phyloP scores from a whole-genome alignment of 75 land plant species.

The Cupressus sempervirens region DNA sequence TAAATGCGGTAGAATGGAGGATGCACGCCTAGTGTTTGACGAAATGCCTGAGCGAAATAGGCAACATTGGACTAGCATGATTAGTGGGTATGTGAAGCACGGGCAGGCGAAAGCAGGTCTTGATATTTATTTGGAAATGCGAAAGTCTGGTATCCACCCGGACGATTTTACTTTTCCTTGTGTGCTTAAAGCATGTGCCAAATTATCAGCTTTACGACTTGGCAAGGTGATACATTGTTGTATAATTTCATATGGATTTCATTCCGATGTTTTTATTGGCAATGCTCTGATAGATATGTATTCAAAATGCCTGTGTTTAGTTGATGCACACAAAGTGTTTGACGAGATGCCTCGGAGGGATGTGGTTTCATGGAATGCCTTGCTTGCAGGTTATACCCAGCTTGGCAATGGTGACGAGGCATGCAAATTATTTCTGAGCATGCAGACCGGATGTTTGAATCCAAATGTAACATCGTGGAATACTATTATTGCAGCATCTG shows the following conservation, averaged over 20 bases:
- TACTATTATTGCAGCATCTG: slow-evolving; percentile 31
- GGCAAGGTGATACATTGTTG: slow-evolving; percentile 26
- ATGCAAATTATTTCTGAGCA: slow-evolving; percentile 16
- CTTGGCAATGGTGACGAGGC: slow-evolving; percentile 33
- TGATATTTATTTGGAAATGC: slow-evolving; percentile 19
- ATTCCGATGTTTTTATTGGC: slow-evolving; percentile 18
- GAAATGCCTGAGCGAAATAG: slow-evolving; percentile 6
- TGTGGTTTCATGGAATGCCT: slow-evolving; percentile 29
- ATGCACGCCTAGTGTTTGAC: slow-evolving; percentile 17
- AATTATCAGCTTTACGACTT: slow-evolving; percentile 6
- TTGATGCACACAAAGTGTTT: slow-evolving; percentile 26
- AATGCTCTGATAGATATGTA: slow-evolving; percentile 34
- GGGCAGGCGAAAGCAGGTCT: slow-evolving; percentile 20
- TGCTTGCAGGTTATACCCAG: slow-evolving; percentile 32
- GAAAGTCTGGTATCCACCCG: slow-evolving; percentile 13
- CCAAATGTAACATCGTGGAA: slow-evolving; percentile 28
- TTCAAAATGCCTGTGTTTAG: slow-evolving; percentile 24
- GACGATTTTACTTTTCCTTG: slow-evolving; percentile 22
- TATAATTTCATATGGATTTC: slow-evolving; percentile 18
- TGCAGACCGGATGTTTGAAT: slow-evolving; percentile 26
- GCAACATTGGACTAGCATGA: slow-evolving; percentile 12
- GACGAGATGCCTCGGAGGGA: slow-evolving; percentile 16
- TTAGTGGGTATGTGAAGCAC: slow-evolving; percentile 9
- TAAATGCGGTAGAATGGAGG: slow-evolving; percentile 19
- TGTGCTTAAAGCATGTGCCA: slow-evolving; percentile 21